Base-by-base conservation (phyloP, 306 rosid genomes). In the Rubus idaeus region DNA sequence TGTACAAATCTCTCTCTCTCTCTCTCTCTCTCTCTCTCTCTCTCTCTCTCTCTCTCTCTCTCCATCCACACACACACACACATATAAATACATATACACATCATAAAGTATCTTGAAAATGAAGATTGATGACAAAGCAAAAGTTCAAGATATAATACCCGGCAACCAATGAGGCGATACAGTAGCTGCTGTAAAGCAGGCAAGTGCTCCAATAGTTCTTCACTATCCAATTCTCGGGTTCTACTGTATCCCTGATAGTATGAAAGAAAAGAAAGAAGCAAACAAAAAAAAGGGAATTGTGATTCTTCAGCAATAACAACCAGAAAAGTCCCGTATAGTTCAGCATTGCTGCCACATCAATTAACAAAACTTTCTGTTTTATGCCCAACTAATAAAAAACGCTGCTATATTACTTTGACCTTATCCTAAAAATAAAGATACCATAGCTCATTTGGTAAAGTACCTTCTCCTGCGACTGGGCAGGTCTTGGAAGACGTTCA, bases 201-300 rank as follows among this genome's bases (percentile, higher is more conserved):
- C 84, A 96, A 89, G 68, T 96, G 99, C 77, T 93, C 99, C 90
- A 96, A 83, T 68, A 96, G 80, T 73, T 89, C 93, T 84, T 96
- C 99, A 77, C 98, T 87, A 62, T 92, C 96, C 88, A 96, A 84
- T 76, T 96, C 99, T 85, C 99, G 89, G 56, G 99, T 96, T 86
- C 84, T 93, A 89, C 94, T 89, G 84, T 91, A 87, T 44, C 97
- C 98, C 97, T 96, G 94, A 78, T 76, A 49, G 72, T 57, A n/a
- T 76, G 82, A 77, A 73, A 70, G 49, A 30, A 68, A 61, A 17
- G 4, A 6, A 60, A 20, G 8, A 50, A 46, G n/a, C 12, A 79
- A 50, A 21, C 39, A 51, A 73, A 12, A 10, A 10, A 37, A 23
- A 53, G 3, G 23, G 35, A 17, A 68, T 35, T 45, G 52, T 44